Conservation (phyloP, 2,329 filamentous ascomycete species). For the Colletotrichum destructivum region DNA sequence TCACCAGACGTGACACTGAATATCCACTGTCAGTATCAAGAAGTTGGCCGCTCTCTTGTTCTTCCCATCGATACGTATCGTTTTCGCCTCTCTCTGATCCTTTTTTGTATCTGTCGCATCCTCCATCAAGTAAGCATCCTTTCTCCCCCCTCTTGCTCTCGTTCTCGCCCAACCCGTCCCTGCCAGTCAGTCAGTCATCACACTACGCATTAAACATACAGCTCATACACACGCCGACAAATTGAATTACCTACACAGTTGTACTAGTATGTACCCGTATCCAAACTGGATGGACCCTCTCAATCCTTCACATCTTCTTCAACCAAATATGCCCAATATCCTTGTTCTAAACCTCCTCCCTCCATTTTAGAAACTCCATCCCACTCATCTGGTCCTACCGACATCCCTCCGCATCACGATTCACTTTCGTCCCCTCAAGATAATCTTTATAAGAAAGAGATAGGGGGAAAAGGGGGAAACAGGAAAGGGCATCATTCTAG, state of each 20-base stretch:
- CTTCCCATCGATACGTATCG: slow-evolving; percentile 25
- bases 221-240: slow-evolving; percentile 14
- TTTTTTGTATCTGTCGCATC: slow-evolving; percentile 28
- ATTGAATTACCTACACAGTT: slow-evolving; percentile 3
- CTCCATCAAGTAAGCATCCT: slow-evolving; percentile 4
- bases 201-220: slow-evolving; percentile 21
- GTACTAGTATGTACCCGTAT: slow-evolving; percentile 2
- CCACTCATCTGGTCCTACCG: slow-evolving; percentile 11
- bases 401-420: slow-evolving; percentile 18
- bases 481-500: too few species aligned
- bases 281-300: not conserved
- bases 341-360: slow-evolving; percentile 20
- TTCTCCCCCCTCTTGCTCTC: not conserved
- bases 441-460: not conserved
- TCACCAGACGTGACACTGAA: slow-evolving; percentile 5
- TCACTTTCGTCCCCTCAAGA: not conserved
- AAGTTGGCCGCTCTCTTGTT: not conserved
- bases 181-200: not conserved
- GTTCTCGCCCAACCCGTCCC: slow-evolving; percentile 5
- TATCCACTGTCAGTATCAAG: not conserved
- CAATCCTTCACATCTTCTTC: not conserved
- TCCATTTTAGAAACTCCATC: slow-evolving; percentile 1
- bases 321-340: slow-evolving; percentile 14
- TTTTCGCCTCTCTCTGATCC: slow-evolving; percentile 17
- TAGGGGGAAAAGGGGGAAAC: too few species aligned